Conservation (phyloP, 2,329 filamentous ascomycete genomes). For the Diaporthe caulivora region DNA sequence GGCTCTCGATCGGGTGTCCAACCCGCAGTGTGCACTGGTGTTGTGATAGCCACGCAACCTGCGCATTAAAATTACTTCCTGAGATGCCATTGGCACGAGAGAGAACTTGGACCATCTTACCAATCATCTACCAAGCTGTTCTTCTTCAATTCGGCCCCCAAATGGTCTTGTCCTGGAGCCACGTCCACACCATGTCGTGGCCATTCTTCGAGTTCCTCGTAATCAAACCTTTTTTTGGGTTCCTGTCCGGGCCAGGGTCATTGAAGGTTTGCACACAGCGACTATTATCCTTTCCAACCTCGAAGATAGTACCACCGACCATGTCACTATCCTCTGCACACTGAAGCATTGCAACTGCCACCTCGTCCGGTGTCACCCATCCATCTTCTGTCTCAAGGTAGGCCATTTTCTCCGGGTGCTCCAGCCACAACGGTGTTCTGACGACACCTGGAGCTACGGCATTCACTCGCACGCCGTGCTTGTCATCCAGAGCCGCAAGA, state of each 20-base stretch:
- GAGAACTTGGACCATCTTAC: too few species aligned
- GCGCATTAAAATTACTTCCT: background rate
- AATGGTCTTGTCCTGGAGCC: slow-evolving; percentile 44
- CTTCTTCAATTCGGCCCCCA: slow-evolving; percentile 41
- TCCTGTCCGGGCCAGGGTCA: slow-evolving; percentile 53
- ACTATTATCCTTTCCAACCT: slow-evolving; percentile 51
- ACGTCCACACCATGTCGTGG: slow-evolving; percentile 45
- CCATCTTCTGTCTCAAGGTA: slow-evolving; percentile 51
- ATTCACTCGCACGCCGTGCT: slow-evolving; percentile 53
- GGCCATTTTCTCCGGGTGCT: slow-evolving; percentile 57
- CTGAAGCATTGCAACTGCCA: slow-evolving; percentile 58
- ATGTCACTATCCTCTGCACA: slow-evolving; percentile 51
- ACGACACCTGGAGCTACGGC: slow-evolving; percentile 60
- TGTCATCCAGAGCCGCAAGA: slow-evolving; percentile 51
- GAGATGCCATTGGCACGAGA: background rate
- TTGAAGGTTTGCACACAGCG: slow-evolving; percentile 51
- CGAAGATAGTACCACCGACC: slow-evolving; percentile 56
- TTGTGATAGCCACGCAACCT: background rate
- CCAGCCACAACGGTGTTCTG: slow-evolving; percentile 59
- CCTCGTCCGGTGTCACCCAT: slow-evolving; percentile 57
- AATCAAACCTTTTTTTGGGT: slow-evolving; percentile 45
- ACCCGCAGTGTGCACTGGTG: background rate
- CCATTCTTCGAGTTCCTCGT: slow-evolving; percentile 47
- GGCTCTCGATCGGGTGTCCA: background rate
- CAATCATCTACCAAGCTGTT: background rate